Conservation (phyloP, 306 rosid species). For the Dalbergia cochinchinensis region DNA sequence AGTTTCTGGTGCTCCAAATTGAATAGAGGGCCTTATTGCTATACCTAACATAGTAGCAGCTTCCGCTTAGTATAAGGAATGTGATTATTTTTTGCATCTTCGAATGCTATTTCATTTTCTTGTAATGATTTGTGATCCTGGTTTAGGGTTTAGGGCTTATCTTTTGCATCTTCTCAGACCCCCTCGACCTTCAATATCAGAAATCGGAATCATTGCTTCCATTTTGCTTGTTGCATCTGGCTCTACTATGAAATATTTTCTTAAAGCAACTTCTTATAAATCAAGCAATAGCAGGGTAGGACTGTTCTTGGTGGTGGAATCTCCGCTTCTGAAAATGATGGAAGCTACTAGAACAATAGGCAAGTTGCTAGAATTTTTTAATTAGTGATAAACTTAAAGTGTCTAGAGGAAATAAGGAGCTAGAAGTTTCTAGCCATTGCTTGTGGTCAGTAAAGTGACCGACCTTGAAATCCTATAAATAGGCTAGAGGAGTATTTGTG, state of each 20-base stretch:
- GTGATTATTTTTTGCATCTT: not conserved
- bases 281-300: not conserved
- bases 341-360: too few relatives aligned
- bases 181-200: too few relatives aligned
- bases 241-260: not conserved
- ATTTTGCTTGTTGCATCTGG: slow-evolving; percentile 8
- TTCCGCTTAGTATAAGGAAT: too few relatives aligned
- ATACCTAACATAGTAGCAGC: too few relatives aligned
- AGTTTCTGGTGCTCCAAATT: not conserved
- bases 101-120: not conserved
- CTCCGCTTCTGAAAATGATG: slow-evolving; percentile 4
- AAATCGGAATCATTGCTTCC: not conserved
- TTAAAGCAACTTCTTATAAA: not conserved
- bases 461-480: too few relatives aligned
- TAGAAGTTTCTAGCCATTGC: too few relatives aligned
- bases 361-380: too few relatives aligned
- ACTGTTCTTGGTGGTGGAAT: not conserved
- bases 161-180: not conserved
- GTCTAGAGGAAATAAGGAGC: too few relatives aligned
- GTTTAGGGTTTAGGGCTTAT: not conserved
- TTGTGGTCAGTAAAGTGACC: too few relatives aligned
- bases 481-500: too few relatives aligned
- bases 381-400: too few relatives aligned
- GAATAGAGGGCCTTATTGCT: too few relatives aligned
- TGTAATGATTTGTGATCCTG: not conserved